phyloP scores from a whole-genome alignment of 225 moss, liverwort and hornwort species.

The Straminergon stramineum region DNA sequence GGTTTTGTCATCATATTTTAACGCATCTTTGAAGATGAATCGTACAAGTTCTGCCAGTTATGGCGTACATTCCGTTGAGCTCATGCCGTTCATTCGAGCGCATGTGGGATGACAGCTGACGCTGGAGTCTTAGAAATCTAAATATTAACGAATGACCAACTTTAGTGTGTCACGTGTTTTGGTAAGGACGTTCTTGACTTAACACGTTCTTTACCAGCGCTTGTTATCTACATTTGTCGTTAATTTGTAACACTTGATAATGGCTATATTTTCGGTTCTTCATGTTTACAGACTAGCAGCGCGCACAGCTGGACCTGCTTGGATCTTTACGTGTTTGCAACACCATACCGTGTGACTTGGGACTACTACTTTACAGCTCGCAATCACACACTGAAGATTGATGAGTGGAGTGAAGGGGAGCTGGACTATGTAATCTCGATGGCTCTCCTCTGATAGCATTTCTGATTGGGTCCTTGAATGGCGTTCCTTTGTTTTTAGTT shows the following conservation, averaged over 20 bases:
- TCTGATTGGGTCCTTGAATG: neutral
- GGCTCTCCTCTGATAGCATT: neutral
- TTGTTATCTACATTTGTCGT: neutral
- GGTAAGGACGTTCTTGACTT: neutral
- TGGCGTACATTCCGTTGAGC: neutral
- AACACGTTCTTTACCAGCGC: neutral
- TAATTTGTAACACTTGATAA: neutral
- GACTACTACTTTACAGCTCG: constrained; percentile 68
- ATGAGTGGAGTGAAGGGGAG: constrained; percentile 63
- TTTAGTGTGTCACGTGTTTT: neutral
- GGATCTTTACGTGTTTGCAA: constrained; percentile 68
- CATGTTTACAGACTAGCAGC: constrained; percentile 30
- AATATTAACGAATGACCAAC: neutral
- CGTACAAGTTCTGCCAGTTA: neutral
- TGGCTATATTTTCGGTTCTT: neutral
- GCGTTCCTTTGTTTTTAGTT: neutral
- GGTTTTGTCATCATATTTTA: neutral
- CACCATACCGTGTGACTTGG: constrained; percentile 68
- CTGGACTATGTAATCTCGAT: constrained; percentile 36
- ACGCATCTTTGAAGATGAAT: neutral
- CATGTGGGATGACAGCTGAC: neutral
- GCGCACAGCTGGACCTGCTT: constrained; percentile 75
- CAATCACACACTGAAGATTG: constrained; percentile 57
- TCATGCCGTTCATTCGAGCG: neutral
- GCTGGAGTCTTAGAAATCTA: neutral